phyloP scores from a whole-genome alignment of 768 basidiomycete genomes.

The Hydnum rufescens region DNA sequence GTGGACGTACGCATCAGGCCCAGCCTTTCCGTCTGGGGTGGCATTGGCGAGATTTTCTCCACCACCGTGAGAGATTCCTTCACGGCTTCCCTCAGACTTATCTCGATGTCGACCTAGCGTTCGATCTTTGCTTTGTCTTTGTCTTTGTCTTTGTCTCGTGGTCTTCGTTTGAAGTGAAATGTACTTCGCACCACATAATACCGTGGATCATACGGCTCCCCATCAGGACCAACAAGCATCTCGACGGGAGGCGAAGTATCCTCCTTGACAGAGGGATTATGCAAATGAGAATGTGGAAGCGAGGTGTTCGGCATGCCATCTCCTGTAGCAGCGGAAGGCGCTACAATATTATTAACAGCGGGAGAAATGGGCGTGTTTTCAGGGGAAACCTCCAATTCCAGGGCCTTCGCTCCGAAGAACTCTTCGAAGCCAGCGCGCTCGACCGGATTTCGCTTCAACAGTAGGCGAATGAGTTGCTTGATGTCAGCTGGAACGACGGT shows the following conservation, averaged over 20 bases:
- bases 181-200: conserved; percentile 8
- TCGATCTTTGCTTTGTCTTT: neutral
- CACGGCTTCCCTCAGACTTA: neutral
- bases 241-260: neutral
- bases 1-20: too few species aligned
- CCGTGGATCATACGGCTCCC: conserved; percentile 10
- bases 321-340: neutral
- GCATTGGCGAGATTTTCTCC: neutral
- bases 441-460: conserved; percentile 65
- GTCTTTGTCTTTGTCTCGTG: neutral
- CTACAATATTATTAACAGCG: neutral
- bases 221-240: conserved; percentile 2
- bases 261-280: neutral
- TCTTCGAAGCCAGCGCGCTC: conserved; percentile 82
- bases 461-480: conserved; percentile 66
- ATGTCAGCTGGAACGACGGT: conserved; percentile 55
- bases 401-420: conserved; percentile 36
- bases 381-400: neutral
- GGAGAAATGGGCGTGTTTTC: neutral
- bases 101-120: neutral
- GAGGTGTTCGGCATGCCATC: neutral
- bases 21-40: too few species aligned
- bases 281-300: neutral
- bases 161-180: conserved; percentile 14
- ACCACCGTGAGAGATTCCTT: neutral